Conservation (phyloP, 2,329 filamentous ascomycete genomes). For the Pestalotiopsis fici region DNA sequence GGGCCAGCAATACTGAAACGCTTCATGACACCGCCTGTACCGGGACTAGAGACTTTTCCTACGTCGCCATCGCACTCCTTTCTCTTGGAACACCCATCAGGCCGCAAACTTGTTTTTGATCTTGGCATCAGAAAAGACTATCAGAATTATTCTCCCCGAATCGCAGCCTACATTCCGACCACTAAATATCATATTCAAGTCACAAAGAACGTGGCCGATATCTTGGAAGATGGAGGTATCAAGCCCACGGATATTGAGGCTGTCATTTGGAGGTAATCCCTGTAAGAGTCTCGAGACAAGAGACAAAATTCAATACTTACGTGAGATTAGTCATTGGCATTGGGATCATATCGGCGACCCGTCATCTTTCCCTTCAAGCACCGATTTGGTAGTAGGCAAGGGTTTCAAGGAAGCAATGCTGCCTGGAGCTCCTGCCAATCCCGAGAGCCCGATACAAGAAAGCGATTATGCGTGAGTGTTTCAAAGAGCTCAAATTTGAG, state of each 20-base stretch:
- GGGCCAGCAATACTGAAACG: slow-evolving; percentile 37
- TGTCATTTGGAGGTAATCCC: slow-evolving; percentile 35
- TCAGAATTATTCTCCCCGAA: not conserved
- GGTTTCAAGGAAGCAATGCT: slow-evolving; percentile 25
- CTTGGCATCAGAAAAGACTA: slow-evolving; percentile 13
- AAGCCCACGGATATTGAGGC: slow-evolving; percentile 15
- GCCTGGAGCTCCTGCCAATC: slow-evolving; percentile 19
- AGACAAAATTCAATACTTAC: not conserved
- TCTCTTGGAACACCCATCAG: not conserved
- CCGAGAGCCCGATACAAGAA: slow-evolving; percentile 10
- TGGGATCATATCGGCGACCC: slow-evolving; percentile 51
- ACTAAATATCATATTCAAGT: slow-evolving; percentile 8
- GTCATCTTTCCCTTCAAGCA: slow-evolving; percentile 40
- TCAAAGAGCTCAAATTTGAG: slow-evolving; percentile 11
- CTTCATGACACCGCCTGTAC: slow-evolving; percentile 38
- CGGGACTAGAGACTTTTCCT: slow-evolving; percentile 32
- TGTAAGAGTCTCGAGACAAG: not conserved
- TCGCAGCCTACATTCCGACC: not conserved
- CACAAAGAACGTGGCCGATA: slow-evolving; percentile 19
- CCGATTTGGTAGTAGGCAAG: slow-evolving; percentile 40
- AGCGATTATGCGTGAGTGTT: slow-evolving; percentile 17
- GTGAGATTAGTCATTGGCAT: slow-evolving; percentile 36
- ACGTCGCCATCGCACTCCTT: slow-evolving; percentile 28
- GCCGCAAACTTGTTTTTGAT: slow-evolving; percentile 10
- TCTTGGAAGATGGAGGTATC: slow-evolving; percentile 18